Percentiles rank a stretch among this genome's conserved stretches.
Conservation (phyloP, 805 yeast genomes). For the Ogataea paradorogensis region DNA sequence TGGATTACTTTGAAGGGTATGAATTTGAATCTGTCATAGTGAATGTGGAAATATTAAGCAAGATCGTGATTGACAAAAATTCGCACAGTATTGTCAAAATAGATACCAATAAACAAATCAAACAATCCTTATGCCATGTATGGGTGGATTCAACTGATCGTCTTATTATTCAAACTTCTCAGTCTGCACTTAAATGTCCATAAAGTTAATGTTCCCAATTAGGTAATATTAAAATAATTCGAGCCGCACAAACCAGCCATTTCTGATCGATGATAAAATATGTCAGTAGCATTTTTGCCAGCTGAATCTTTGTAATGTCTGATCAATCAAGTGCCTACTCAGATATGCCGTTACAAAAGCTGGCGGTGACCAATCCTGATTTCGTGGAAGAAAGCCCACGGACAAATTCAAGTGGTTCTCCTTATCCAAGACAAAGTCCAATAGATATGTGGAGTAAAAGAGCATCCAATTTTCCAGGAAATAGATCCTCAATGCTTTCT, state of each 20-base stretch:
- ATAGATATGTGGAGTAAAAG: conserved; percentile 5
- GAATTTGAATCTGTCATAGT: conserved; percentile 11
- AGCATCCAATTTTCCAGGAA: conserved; percentile 18
- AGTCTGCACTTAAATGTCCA: background rate
- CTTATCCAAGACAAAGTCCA: background rate
- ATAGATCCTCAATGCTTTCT: conserved; percentile 33
- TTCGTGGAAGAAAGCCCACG: background rate
- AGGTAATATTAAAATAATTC: conserved; percentile 6
- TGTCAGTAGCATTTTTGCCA: background rate
- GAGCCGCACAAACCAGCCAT: conserved; percentile 22
- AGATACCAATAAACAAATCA: background rate
- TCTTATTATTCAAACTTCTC: background rate
- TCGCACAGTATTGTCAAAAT: background rate
- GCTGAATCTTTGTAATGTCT: conserved; percentile 1
- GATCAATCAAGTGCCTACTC: conserved; percentile 8
- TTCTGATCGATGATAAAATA: background rate
- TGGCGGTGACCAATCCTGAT: conserved; percentile 6
- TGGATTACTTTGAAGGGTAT: conserved; percentile 23
- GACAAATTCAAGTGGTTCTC: conserved; percentile 1
- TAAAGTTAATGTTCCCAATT: conserved; percentile 1
- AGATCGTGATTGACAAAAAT: background rate
- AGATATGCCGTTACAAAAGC: conserved; percentile 5
- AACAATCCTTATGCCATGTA: conserved; percentile 3
- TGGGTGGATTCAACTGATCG: conserved; percentile 15
- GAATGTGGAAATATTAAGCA: background rate